Conservation (phyloP, 306 rosid genomes). For the Cicer yamashitae region DNA sequence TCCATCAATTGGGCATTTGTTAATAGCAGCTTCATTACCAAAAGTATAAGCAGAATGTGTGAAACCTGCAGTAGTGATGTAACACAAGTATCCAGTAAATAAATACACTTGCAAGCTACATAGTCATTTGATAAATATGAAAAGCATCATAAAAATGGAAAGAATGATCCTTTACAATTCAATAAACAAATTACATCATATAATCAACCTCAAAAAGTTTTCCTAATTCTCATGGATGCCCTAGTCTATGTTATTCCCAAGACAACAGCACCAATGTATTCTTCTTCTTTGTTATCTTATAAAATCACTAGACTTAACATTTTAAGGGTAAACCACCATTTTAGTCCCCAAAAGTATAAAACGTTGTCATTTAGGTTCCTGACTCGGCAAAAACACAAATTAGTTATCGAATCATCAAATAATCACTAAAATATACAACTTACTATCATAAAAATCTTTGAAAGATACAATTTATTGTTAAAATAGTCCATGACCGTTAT, state of each 20-base stretch:
- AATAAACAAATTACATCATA: background rate
- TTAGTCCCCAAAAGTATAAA: too few relatives aligned
- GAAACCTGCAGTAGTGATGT: constrained; percentile 66
- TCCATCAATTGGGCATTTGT: constrained; percentile 85
- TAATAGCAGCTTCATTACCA: constrained; percentile 94
- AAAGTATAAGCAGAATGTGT: constrained; percentile 91
- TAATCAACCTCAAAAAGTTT: constrained; percentile 11
- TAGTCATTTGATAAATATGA: constrained; percentile 2
- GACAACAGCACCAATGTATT: constrained; percentile 17
- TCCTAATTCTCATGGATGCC: constrained; percentile 30
- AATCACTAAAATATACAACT: too few relatives aligned
- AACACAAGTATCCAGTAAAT: constrained; percentile 32
- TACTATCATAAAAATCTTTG: too few relatives aligned
- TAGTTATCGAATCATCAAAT: too few relatives aligned
- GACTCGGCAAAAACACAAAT: too few relatives aligned
- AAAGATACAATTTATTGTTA: too few relatives aligned
- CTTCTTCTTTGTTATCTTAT: constrained; percentile 5
- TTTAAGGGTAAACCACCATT: background rate
- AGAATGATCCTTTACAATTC: background rate
- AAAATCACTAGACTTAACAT: constrained; percentile 16
- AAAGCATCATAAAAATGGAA: constrained; percentile 24
- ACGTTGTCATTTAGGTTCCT: too few relatives aligned
- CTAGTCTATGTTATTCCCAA: constrained; percentile 20
- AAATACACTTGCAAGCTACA: constrained; percentile 36
- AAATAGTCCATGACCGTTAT: too few relatives aligned